These are phyloP conservation scores for Clavariopsis aquatica DNA, from an alignment of 495 filamentous ascomycete genomes.

Conservation along the genomic window DNA sequence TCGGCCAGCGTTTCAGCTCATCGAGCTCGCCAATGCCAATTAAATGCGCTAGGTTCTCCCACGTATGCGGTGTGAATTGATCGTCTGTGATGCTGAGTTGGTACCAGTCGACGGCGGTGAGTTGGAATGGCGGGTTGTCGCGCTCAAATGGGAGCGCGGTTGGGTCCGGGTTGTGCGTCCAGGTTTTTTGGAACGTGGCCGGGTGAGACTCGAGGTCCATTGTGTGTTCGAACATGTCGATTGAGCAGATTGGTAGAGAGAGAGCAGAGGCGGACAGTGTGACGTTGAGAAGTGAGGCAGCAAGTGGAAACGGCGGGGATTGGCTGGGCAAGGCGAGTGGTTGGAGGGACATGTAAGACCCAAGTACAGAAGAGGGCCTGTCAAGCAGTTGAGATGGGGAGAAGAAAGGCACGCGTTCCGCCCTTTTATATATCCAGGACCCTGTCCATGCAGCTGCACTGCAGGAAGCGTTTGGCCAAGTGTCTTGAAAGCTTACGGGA, in stretches of 20 bases:
- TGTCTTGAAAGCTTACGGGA: no score
- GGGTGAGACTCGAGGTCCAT: conserved; percentile 14
- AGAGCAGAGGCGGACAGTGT: background rate
- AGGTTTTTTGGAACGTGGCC: conserved; percentile 24
- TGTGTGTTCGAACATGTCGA: background rate
- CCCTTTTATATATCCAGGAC: background rate
- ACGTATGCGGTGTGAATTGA: conserved; percentile 43
- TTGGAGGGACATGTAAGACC: background rate
- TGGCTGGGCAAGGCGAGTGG: background rate
- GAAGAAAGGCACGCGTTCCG: background rate
- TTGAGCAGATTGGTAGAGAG: background rate
- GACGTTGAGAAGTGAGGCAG: background rate
- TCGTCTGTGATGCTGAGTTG: conserved; percentile 41
- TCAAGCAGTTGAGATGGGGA: background rate
- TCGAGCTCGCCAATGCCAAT: conserved; percentile 67
- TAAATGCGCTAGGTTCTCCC: conserved; percentile 41
- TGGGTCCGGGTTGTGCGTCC: conserved; percentile 28
- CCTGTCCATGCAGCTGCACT: background rate
- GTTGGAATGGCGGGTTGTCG: conserved; percentile 42
- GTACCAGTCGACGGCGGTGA: conserved; percentile 43
- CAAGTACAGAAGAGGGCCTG: no score
- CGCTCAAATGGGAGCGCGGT: conserved; percentile 33
- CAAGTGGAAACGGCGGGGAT: background rate
- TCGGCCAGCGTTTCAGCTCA: conserved; percentile 77
- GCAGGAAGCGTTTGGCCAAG: background rate